Evolutionary conservation across 1,139 yeast species (phyloP).

Genomic region (Pneumocystis oryctolagi): DNA sequence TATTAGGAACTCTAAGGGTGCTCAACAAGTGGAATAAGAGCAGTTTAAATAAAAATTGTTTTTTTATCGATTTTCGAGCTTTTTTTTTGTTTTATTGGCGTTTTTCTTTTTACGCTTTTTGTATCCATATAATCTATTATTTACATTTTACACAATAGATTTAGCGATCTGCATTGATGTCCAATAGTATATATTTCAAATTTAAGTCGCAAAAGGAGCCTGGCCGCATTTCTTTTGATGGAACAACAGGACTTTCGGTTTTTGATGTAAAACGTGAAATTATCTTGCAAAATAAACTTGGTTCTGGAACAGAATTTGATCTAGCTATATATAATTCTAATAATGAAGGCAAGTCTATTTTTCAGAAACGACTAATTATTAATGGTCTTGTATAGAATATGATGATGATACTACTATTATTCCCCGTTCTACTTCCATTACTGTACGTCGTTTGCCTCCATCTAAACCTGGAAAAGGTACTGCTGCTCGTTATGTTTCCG

Average conservation of each 20-base stretch:
- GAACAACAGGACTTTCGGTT: constrained; percentile 76
- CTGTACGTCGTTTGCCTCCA: constrained; percentile 71
- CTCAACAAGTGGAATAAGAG: background rate
- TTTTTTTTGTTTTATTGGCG: background rate
- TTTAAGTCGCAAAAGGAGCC: constrained; percentile 75
- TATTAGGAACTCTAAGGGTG: background rate
- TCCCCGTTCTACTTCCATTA: constrained; percentile 72
- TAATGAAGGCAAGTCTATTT: constrained; percentile 32
- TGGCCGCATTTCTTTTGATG: constrained; percentile 75
- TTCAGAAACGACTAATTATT: background rate
- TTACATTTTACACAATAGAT: background rate
- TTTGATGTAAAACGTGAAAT: constrained; percentile 89
- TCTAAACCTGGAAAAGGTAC: constrained; percentile 40
- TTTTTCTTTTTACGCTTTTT: background rate
- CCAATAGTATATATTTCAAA: constrained; percentile 76
- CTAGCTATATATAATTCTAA: constrained; percentile 60
- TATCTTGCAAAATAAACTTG: constrained; percentile 62
- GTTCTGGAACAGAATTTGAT: constrained; percentile 75
- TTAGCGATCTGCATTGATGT: constrained; percentile 35
- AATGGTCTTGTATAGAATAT: constrained; percentile 33
- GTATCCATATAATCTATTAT: background rate
- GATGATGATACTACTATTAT: constrained; percentile 71
- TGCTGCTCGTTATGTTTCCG: constrained; percentile 62
- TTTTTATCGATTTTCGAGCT: background rate
- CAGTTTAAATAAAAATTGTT: background rate